Conservation (phyloP, 2,329 filamentous ascomycete species). For the Diaporthe sp. region DNA sequence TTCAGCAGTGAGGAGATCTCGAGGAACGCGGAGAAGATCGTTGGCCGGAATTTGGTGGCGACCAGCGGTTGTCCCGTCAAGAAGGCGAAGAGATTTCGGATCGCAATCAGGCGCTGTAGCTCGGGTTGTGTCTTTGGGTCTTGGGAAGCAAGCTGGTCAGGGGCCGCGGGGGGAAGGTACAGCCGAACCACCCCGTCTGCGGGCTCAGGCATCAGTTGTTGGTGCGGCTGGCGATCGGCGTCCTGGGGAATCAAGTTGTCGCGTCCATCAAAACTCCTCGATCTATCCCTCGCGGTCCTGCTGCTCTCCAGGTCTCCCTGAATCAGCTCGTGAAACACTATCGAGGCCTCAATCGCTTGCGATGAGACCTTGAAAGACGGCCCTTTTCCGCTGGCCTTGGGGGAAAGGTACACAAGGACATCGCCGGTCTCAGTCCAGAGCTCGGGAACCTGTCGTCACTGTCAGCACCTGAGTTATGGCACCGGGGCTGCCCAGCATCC, state of each 20-base stretch:
- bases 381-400: slow-evolving; percentile 58
- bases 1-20: slow-evolving; percentile 64
- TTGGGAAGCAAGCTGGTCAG: slow-evolving; percentile 40
- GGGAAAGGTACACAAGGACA: slow-evolving; percentile 67
- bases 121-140: slow-evolving; percentile 44
- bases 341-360: slow-evolving; percentile 64
- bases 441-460: slow-evolving; percentile 65
- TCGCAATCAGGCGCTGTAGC: slow-evolving; percentile 66
- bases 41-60: slow-evolving; percentile 63
- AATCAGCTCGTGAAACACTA: slow-evolving; percentile 64
- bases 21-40: slow-evolving; percentile 64
- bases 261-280: slow-evolving; percentile 59
- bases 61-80: slow-evolving; percentile 72
- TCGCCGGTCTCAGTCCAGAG: slow-evolving; percentile 72
- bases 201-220: slow-evolving; percentile 41
- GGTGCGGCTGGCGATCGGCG: slow-evolving; percentile 43
- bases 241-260: slow-evolving; percentile 61
- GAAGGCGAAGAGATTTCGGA: slow-evolving; percentile 75
- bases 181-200: slow-evolving; percentile 57
- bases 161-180: slow-evolving; percentile 60
- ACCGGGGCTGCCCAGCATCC: neutral
- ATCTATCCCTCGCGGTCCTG: slow-evolving; percentile 46
- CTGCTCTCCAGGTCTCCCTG: slow-evolving; percentile 53
- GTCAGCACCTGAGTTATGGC: slow-evolving; percentile 18
- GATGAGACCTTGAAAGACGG: slow-evolving; percentile 71